Percentiles rank a stretch among this genome's conserved stretches.
Evolutionary conservation across 371 early-diverging fungal genomes (phyloP).

Genomic region (Zopfochytrium polystomum): DNA sequence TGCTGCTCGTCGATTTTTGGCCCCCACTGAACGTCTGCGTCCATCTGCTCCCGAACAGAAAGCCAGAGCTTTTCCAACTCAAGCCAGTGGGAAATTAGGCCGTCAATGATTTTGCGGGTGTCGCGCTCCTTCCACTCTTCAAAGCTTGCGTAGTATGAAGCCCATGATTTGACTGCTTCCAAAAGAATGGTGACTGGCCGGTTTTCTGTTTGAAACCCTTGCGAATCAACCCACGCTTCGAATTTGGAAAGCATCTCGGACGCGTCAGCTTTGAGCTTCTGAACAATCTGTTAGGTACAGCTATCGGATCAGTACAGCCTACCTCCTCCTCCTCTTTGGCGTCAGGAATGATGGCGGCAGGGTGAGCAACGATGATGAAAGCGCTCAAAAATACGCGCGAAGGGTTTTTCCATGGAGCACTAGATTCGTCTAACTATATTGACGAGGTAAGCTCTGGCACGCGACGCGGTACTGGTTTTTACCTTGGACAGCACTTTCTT

Average conservation of each 20-base stretch:
- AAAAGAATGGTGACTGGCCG: conserved; percentile 28
- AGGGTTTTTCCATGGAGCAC: conserved; percentile 38
- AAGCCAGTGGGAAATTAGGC: conserved; percentile 64
- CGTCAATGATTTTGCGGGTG: conserved; percentile 55
- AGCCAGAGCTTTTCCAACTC: conserved; percentile 67
- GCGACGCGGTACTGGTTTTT: not conserved
- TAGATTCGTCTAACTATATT: conserved; percentile 15
- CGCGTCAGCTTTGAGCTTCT: conserved; percentile 18
- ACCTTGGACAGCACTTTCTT: not conserved
- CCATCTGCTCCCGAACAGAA: conserved; percentile 57
- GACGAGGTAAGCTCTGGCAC: not conserved
- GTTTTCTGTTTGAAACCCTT: not conserved
- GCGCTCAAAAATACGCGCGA: conserved; percentile 63
- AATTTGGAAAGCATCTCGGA: conserved; percentile 47
- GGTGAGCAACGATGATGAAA: conserved; percentile 67
- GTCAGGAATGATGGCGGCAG: conserved; percentile 56
- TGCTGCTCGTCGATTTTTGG: conserved; percentile 55
- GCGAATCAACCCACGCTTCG: conserved; percentile 49
- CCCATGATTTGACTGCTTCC: conserved; percentile 52
- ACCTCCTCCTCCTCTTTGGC: conserved; percentile 57
- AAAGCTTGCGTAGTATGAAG: conserved; percentile 58
- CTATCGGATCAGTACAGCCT: not conserved
- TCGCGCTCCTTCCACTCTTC: conserved; percentile 72
- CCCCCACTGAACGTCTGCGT: conserved; percentile 54
- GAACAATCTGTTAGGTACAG: conserved; percentile 1